Base-by-base conservation (phyloP, 1,284 basidiomycete genomes). In the Taiwanofungus camphoratus region DNA sequence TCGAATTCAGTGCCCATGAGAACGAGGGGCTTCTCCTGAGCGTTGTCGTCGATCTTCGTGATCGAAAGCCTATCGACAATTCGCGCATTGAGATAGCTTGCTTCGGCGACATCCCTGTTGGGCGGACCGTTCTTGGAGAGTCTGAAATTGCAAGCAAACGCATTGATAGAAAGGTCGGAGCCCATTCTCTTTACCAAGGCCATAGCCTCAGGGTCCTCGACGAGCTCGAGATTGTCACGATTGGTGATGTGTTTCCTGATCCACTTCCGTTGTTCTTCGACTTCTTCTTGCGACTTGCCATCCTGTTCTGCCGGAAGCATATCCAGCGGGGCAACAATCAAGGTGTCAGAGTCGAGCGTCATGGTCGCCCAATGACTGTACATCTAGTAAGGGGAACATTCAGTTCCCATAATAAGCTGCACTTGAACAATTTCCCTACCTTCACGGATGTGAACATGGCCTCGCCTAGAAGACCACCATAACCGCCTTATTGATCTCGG, bases 101-200 rank as follows among this genome's bases (percentile, higher is more conserved):
- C 70, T 45, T 71, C 68, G 15, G 54, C 61, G 44, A 74, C 59
- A 52, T 73, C 68, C 11, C 51, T 50, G 54, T 75, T 75, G 34
- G 60, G 31, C 18, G 44, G 40, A 12, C 62, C 66, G 32, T 64
- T 52, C 32, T 26, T 23, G 12, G 41, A 42, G 42, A 66, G 44
- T 22, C 59, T 54, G 59, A 74, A 74, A 56, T 74, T 74, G 56
- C 63, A 65, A 5, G 68, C 63, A 45, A 74, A 74, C 2, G 65
- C 61, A 48, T 73, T 73, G 56, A 74, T 71, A 39, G 55, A 61
- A 23, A 73, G 58, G 47, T 75, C 72, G 5, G 69, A 67, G 11
- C 67, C 71, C 21, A 74, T 47, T 15, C 55, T 39, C 19, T 56
- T 49, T 33, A 69, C 46, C 12, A 67, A 44, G 2, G 55, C 46